Evolutionary conservation across 139 green algal species (phyloP), one percentile per base, ranked within the genome.

Genomic region (Chlamydomonas sp.): DNA sequence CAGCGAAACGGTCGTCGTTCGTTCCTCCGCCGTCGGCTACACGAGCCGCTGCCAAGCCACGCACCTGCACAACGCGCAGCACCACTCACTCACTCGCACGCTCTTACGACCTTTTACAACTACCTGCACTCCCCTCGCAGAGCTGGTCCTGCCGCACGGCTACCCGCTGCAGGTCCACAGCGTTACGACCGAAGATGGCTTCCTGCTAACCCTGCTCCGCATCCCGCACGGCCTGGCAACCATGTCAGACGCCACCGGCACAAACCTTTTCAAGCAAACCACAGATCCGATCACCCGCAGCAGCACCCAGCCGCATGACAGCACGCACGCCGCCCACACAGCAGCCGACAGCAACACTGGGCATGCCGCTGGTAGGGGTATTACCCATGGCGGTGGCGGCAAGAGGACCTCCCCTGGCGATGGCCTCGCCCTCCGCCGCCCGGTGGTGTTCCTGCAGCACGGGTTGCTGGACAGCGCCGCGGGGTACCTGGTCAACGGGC

Each of bases 401-500:
- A 68, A 3, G 1, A 1, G 15, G 16, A 72, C 62, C 18, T 6
- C 61, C 59, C 7, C 6, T 18, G 20, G 66, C 61, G 20, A n/a
- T 3, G 20, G 60, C 9, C 20, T n/a, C 58, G 15, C 1, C 49
- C 17, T 3, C 6, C 31, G n/a, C 62, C 71, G 17, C 62, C 91
- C 95, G 4, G 89, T 93, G 5, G 96, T 97, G 18, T 89, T 97
- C 18, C 89, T 98, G 58, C 93, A 96, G 90, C 96, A 98, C 84
- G 96, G 94, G 0, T 88, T 98, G 58, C 91, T 98, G 73, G 96
- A 98, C 82, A 94, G 84, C 18, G 91, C 83, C 31, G 96, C 96
- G 1, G 94, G 93, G 58, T 98, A 91, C 85, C 92, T 97, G 61
- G 82, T 97, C 61, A 97, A 97, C 67, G 92, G 92, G 0, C 91